Conservation (phyloP, 2,329 filamentous ascomycete genomes). For the Fusarium heterosporum region DNA sequence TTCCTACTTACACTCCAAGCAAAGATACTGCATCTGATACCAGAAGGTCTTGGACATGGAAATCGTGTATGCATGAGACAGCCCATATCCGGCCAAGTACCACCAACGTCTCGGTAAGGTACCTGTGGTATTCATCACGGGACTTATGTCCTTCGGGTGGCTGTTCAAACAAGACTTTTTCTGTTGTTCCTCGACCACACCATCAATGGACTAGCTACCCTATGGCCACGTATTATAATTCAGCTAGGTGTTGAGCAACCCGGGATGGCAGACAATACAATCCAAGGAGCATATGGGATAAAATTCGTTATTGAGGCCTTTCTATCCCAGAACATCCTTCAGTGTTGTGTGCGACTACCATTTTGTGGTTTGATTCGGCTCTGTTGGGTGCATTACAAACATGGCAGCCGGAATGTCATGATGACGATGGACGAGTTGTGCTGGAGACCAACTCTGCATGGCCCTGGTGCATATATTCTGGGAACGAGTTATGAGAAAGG, state of each 20-base stretch:
- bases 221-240: conserved; percentile 12
- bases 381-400: conserved; percentile 14
- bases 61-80: not conserved
- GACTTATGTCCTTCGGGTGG: not conserved
- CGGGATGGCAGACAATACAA: conserved; percentile 1
- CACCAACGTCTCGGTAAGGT: conserved; percentile 22
- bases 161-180: not conserved
- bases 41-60: not conserved
- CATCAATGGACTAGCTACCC: conserved; percentile 6
- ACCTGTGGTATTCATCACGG: conserved; percentile 28
- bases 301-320: not conserved
- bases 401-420: conserved; percentile 37
- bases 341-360: conserved; percentile 1
- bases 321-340: conserved; percentile 23
- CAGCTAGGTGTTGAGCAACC: not conserved
- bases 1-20: conserved; percentile 18
- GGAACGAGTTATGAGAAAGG: not conserved
- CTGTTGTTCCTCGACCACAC: not conserved
- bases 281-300: not conserved
- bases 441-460: conserved; percentile 6
- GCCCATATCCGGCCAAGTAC: conserved; percentile 2
- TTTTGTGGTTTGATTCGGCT: conserved; percentile 17
- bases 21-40: conserved; percentile 17
- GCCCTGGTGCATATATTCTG: not conserved
- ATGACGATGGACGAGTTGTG: conserved; percentile 27